Evolutionary conservation across 441 rosid genomes (phyloP).

Genomic region (Melastoma candidum): DNA sequence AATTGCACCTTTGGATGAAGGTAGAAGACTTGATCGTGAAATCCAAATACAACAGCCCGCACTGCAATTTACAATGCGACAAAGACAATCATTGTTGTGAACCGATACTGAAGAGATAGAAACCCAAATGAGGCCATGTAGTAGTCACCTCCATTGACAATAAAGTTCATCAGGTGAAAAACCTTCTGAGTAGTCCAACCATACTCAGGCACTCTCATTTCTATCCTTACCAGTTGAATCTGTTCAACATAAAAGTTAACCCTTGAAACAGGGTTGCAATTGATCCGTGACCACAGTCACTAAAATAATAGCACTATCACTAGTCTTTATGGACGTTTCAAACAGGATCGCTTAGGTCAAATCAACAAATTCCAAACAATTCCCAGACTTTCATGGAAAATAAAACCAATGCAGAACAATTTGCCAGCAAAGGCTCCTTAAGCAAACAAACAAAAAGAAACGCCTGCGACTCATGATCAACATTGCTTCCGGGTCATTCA

Average conservation of each 20-base stretch:
- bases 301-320: not conserved
- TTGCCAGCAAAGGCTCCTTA: too few relatives aligned
- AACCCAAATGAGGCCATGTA: not conserved
- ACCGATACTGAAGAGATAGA: not conserved
- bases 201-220: slow-evolving; percentile 16
- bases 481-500: too few relatives aligned
- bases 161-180: slow-evolving; percentile 19
- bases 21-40: slow-evolving; percentile 64
- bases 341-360: too few relatives aligned
- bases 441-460: too few relatives aligned
- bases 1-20: slow-evolving; percentile 41
- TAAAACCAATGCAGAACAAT: too few relatives aligned
- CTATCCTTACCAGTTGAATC: slow-evolving; percentile 13
- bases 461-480: too few relatives aligned
- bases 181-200: slow-evolving; percentile 21
- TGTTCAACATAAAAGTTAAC: not conserved
- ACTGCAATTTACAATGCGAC: slow-evolving; percentile 11
- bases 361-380: too few relatives aligned
- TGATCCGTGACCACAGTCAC: not conserved
- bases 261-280: too few relatives aligned
- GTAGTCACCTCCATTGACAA: slow-evolving; percentile 15
- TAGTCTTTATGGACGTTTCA: not conserved
- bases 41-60: slow-evolving; percentile 61
- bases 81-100: not conserved
- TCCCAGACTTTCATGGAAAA: too few relatives aligned